Base-by-base conservation (phyloP, 192 early-diverging fungal species). In the Polychytrium aggregatum region DNA sequence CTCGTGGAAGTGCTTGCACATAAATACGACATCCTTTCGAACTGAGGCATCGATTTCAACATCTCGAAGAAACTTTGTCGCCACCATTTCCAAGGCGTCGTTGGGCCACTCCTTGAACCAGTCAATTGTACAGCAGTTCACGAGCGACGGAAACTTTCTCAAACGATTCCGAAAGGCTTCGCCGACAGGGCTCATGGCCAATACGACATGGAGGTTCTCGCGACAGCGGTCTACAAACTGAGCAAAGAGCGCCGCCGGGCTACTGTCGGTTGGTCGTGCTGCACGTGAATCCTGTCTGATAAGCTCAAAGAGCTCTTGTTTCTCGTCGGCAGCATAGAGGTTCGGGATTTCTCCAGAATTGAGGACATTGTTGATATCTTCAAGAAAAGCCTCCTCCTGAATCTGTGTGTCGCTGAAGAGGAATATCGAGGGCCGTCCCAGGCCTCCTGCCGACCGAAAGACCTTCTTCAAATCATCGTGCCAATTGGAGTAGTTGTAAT, bases 61-160 rank as follows among this genome's bases (percentile, higher is more conserved):
- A 34, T 70, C 70, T 27, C 60, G 50, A 25, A 78, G 44, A 49
- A 76, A 78, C 37, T 75, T 76, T 2, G 50, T 50, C 13, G 76
- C 76, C 16, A 78, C 76, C 46, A 76, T 71, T 43, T 66, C 73
- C 17, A 78, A 44, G 1, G 76, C 76, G 52, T 78, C 76, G 18
- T 76, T 57, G 1, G 76, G 76, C 76, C 76, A 78, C 37, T 72
- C 76, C 11, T 60, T 64, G 56, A 78, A 78, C 76, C 76, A 78
- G 53, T 78, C 67, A 34, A 78, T 78, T 14, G 76, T 78, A 45
- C 76, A 78, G 48, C 76, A 78, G 52, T 78, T 78, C 41, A 78
- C 56, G 17, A 78, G 59, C 10, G 70, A 74, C 0, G 76, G 76
- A 39, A 78, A 78, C 46, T 78, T 72, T 28, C 76, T 27, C 37